Evolutionary conservation across 768 basidiomycete genomes (phyloP), one percentile per base, ranked within the genome.

Genomic region (Gymnopilus dilepis): DNA sequence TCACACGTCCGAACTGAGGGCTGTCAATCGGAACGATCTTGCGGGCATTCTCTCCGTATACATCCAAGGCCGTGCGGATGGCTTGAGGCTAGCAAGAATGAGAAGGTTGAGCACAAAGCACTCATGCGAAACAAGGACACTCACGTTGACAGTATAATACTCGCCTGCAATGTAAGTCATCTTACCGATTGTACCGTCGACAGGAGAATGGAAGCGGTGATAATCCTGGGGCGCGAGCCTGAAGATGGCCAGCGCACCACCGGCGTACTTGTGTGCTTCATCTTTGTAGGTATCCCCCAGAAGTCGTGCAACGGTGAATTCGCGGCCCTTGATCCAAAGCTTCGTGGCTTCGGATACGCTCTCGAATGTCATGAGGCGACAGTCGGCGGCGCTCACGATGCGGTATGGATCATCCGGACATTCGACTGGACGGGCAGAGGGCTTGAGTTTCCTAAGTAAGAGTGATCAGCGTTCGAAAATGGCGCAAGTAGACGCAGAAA

Each of bases 291-390:
- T 77, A 3, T 92, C 90, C 0, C 96, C 96, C 0, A 99, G 83
- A 33, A 99, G 80, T 1, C 88, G 83, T 5, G 77, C 82, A 3
- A 98, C 82, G 1, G 88, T 89, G 71, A 99, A 99, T 67, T 97
- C 95, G 42, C 95, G 87, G 3, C 97, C 97, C 70, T 99, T 98
- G 77, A 99, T 97, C 97, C 97, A 99, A 0, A 99, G 77, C 22
- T 82, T 80, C 2, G 95, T 97, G 0, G 97, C 97, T 58, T 94
- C 92, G 50, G 76, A 78, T 7, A 97, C 89, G 0, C 87, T 90
- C 73, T 92, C 89, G 74, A 99, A 99, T 1, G 90, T 86, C 90
- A 98, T 95, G 62, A 97, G 83, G n/a, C 97, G 90, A 71, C 93
- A 98, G 78, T 99, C 97, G 1, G 96, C 97, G n/a, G 86, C 88